Percentiles rank a stretch among this genome's conserved stretches.
These are phyloP conservation scores for Cubamyces sp. DNA, from an alignment of 768 basidiomycete species.

Conservation along the genomic window DNA sequence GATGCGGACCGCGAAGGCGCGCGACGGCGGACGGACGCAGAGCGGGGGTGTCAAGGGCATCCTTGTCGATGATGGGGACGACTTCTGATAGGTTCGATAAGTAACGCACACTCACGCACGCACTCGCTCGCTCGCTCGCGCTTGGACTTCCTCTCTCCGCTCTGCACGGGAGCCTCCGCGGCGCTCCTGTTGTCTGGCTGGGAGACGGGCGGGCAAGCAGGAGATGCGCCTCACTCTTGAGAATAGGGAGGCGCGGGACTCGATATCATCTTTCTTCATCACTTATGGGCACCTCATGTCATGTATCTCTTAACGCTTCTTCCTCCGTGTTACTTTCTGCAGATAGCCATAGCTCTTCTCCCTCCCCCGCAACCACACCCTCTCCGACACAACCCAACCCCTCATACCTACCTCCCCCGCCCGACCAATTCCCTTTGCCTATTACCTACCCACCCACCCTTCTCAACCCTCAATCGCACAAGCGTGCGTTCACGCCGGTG, in stretches of 20 bases:
- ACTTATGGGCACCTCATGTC: constrained; percentile 3
- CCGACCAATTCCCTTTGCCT: neutral
- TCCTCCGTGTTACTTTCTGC: neutral
- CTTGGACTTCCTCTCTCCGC: neutral
- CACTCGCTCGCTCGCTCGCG: no score
- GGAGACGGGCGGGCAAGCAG: neutral
- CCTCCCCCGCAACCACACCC: neutral
- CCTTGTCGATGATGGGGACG: constrained; percentile 44
- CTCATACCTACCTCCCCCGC: neutral
- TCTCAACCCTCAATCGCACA: neutral
- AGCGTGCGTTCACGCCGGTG: no score
- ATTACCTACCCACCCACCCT: neutral
- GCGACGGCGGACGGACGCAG: constrained; percentile 83
- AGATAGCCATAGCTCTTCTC: neutral
- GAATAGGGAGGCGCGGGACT: neutral
- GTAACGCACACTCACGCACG: neutral
- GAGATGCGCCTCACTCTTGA: neutral
- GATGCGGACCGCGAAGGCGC: constrained; percentile 75
- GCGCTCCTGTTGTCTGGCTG: no score
- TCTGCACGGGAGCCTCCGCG: neutral
- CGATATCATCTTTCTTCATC: constrained; percentile 2
- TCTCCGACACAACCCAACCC: neutral
- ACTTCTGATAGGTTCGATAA: constrained; percentile 30
- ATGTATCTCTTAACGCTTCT: constrained; percentile 9
- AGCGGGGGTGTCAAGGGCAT: constrained; percentile 85